A percentile compares a stretch with the other conserved stretches of the same genome.
Conservation (phyloP, 2,329 filamentous ascomycete genomes). For the Epichloe bromicola region DNA sequence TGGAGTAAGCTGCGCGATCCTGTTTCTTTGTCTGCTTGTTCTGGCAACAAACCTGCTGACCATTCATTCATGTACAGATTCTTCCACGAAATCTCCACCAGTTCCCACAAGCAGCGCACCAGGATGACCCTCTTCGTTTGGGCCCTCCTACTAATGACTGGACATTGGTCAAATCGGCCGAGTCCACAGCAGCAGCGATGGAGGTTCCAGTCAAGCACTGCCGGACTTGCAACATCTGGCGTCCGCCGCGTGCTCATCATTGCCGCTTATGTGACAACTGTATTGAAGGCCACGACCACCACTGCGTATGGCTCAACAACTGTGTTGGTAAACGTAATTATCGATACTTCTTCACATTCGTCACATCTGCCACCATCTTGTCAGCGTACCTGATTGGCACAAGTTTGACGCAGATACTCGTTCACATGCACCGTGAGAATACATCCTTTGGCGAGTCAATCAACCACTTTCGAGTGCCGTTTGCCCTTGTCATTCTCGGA, state of each 20-base stretch:
- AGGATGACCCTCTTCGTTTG: slow-evolving; percentile 68
- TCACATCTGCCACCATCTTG: slow-evolving; percentile 65
- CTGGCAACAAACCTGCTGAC: neutral
- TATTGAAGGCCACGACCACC: slow-evolving; percentile 92
- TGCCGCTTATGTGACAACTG: slow-evolving; percentile 96
- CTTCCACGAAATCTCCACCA: slow-evolving; percentile 83
- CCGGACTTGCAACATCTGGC: slow-evolving; percentile 95
- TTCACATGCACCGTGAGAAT: slow-evolving; percentile 51
- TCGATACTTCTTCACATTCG: slow-evolving; percentile 91
- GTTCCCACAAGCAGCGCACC: slow-evolving; percentile 62
- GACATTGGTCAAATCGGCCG: slow-evolving; percentile 77
- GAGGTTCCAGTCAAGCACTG: slow-evolving; percentile 98
- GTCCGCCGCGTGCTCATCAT: slow-evolving; percentile 87
- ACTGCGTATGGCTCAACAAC: slow-evolving; percentile 98
- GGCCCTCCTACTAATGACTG: slow-evolving; percentile 86
- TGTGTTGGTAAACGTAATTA: slow-evolving; percentile 96
- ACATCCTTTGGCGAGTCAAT: slow-evolving; percentile 59
- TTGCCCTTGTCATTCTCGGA: slow-evolving; percentile 80
- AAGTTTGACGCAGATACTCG: slow-evolving; percentile 66
- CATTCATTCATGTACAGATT: slow-evolving; percentile 43
- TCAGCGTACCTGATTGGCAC: slow-evolving; percentile 63
- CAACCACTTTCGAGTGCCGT: slow-evolving; percentile 60
- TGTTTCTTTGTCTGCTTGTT: no score
- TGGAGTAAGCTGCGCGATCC: slow-evolving; percentile 50
- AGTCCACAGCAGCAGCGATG: slow-evolving; percentile 70